phyloP scores from a whole-genome alignment of 768 basidiomycete species.

The Calocera viscosa region DNA sequence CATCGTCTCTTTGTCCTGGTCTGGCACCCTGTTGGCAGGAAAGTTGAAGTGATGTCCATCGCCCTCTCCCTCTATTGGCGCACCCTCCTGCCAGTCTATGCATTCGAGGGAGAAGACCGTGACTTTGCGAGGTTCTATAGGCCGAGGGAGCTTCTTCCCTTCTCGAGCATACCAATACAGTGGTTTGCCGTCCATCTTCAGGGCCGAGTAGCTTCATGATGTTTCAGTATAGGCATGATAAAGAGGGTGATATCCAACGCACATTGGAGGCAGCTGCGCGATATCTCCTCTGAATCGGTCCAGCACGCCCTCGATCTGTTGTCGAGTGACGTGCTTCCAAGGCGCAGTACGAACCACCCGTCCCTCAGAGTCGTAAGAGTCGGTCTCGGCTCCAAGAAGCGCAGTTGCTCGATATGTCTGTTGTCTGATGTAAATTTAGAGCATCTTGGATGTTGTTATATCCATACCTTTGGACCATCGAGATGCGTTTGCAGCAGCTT shows the following conservation, averaged over 20 bases:
- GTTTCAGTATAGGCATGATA: background rate
- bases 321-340: slow-evolving; percentile 73
- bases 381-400: slow-evolving; percentile 86
- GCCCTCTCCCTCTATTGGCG: slow-evolving; percentile 25
- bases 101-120: slow-evolving; percentile 73
- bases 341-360: slow-evolving; percentile 60
- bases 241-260: slow-evolving; percentile 17
- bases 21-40: slow-evolving; percentile 58
- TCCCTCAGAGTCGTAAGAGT: slow-evolving; percentile 87
- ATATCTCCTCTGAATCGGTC: slow-evolving; percentile 75
- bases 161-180: slow-evolving; percentile 91
- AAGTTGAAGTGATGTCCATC: slow-evolving; percentile 60
- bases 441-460: background rate
- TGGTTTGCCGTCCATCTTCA: slow-evolving; percentile 96
- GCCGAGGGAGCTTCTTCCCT: slow-evolving; percentile 80
- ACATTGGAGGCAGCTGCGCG: slow-evolving; percentile 87
- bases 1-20: slow-evolving; percentile 57
- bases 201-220: slow-evolving; percentile 71
- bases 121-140: slow-evolving; percentile 78
- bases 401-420: slow-evolving; percentile 90
- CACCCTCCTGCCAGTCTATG: slow-evolving; percentile 53
- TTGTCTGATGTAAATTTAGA: slow-evolving; percentile 12
- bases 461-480: slow-evolving; percentile 74
- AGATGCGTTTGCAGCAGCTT: slow-evolving; percentile 75
- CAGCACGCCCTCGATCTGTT: slow-evolving; percentile 56